Evolutionary conservation across 2,329 filamentous ascomycete species (phyloP).

Genomic region (Chrysoporthe puriensis): DNA sequence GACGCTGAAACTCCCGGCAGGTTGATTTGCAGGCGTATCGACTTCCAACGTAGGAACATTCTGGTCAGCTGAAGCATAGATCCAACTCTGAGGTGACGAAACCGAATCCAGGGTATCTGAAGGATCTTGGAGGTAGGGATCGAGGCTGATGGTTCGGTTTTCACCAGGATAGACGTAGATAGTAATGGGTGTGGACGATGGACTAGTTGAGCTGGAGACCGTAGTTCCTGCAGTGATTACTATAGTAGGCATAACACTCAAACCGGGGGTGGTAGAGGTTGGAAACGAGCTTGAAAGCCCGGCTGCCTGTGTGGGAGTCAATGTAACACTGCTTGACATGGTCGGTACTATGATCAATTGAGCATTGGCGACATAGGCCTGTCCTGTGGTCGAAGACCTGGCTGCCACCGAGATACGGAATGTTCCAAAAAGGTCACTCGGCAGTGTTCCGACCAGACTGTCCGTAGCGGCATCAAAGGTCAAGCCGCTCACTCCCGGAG

Average conservation of each 20-base stretch:
- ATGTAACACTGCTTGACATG: not conserved
- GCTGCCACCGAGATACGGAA: not conserved
- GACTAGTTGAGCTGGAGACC: not conserved
- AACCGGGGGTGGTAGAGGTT: no score
- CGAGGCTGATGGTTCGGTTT: not conserved
- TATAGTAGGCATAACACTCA: not conserved
- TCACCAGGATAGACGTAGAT: not conserved
- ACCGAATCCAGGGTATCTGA: not conserved
- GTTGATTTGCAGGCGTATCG: not conserved
- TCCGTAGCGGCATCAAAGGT: not conserved
- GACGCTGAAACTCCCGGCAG: not conserved
- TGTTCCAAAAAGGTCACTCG: not conserved
- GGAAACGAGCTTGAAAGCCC: no score
- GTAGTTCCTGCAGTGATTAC: not conserved
- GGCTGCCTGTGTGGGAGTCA: no score
- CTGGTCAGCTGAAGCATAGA: not conserved
- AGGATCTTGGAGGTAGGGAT: not conserved
- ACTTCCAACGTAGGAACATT: not conserved
- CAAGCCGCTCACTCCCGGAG: not conserved
- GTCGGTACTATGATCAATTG: not conserved
- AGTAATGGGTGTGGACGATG: not conserved
- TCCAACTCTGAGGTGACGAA: not conserved
- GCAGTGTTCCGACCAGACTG: not conserved
- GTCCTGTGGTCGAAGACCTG: not conserved
- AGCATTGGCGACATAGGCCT: not conserved